A percentile compares a stretch with the other conserved stretches of the same genome.
Evolutionary conservation across 2,329 filamentous ascomycete species (phyloP).

Genomic region (Neonectria punicea): DNA sequence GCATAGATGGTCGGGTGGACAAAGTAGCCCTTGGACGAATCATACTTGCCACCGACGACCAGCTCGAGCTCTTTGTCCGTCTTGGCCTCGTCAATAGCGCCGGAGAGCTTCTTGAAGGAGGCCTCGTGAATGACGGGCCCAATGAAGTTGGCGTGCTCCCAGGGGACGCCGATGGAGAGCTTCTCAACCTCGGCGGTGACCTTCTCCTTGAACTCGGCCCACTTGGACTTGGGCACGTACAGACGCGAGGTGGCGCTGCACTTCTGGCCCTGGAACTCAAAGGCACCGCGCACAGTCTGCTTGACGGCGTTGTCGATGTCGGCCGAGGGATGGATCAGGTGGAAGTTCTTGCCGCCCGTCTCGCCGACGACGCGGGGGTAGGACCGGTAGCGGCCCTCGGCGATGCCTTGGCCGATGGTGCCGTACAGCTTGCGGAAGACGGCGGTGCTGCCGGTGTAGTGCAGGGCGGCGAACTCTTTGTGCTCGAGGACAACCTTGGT

Average conservation of each 20-base stretch:
- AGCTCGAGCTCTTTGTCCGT: constrained; percentile 77
- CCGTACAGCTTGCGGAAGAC: constrained; percentile 92
- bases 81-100: constrained; percentile 84
- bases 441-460: constrained; percentile 93
- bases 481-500: constrained; percentile 82
- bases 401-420: constrained; percentile 83
- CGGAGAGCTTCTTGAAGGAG: constrained; percentile 82
- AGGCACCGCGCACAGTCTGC: constrained; percentile 86
- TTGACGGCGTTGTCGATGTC: constrained; percentile 82
- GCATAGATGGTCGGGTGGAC: constrained; percentile 85
- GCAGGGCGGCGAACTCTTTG: constrained; percentile 86
- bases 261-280: constrained; percentile 93
- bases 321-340: constrained; percentile 80
- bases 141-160: constrained; percentile 80
- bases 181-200: constrained; percentile 75
- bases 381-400: constrained; percentile 81
- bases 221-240: constrained; percentile 81
- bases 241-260: constrained; percentile 85
- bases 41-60: constrained; percentile 79
- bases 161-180: constrained; percentile 76
- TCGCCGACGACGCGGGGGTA: constrained; percentile 93
- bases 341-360: constrained; percentile 95
- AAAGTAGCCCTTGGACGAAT: constrained; percentile 82
- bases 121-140: constrained; percentile 86
- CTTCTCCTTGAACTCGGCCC: constrained; percentile 75